phyloP scores from a whole-genome alignment of 371 early-diverging fungal species.

The Zopfochytrium polystomum region DNA sequence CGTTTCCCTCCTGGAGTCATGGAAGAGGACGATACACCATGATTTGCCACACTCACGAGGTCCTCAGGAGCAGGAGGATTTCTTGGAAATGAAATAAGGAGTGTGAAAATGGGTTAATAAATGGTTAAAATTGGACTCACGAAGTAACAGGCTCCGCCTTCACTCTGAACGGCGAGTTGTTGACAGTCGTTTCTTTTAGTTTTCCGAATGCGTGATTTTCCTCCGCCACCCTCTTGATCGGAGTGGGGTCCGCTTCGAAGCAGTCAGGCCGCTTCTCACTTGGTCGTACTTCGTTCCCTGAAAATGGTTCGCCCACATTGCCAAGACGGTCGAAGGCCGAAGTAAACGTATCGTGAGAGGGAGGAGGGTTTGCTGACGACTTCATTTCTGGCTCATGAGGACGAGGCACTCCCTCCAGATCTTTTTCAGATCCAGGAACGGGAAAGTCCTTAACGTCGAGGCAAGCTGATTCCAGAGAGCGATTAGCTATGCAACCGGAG shows the following conservation, averaged over 20 bases:
- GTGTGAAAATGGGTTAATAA: not conserved
- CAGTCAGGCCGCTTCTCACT: no score
- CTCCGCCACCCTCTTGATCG: no score
- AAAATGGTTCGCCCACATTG: no score
- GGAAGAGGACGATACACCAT: not conserved
- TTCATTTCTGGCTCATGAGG: not conserved
- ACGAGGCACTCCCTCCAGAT: not conserved
- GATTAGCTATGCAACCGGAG: not conserved
- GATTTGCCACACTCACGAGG: not conserved
- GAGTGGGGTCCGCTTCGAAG: no score
- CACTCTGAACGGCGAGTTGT: not conserved
- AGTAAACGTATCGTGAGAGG: no score
- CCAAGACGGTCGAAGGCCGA: no score
- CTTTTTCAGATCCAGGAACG: not conserved
- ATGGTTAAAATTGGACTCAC: not conserved
- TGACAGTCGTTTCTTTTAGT: no score
- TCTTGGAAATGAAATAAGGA: not conserved
- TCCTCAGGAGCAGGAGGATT: not conserved
- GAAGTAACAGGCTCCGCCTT: not conserved
- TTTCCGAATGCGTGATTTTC: no score
- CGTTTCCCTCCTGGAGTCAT: not conserved
- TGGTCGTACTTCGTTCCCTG: no score
- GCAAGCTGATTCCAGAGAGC: not conserved
- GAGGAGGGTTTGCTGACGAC: no score
- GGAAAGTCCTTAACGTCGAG: not conserved